Percentiles rank a stretch among this genome's conserved stretches.
These are phyloP conservation scores for Hypoxylon sp. DNA, from an alignment of 2,329 filamentous ascomycete genomes.

Conservation along the genomic window DNA sequence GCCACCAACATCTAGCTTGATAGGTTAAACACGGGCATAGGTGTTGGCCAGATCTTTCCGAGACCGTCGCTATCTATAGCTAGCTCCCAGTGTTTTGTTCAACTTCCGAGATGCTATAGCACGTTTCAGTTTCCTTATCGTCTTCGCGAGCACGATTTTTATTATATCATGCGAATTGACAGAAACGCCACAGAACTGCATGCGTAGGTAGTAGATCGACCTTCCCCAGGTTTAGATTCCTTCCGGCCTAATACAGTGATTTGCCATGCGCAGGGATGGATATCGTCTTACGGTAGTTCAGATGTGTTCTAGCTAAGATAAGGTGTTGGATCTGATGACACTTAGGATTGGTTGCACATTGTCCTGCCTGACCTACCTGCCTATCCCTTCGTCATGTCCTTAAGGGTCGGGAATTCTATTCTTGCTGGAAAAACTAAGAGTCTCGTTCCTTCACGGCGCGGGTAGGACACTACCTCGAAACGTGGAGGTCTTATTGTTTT, in stretches of 20 bases:
- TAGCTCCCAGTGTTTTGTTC: no score
- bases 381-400: slow-evolving; percentile 6
- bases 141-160: not conserved
- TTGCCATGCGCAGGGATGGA: slow-evolving; percentile 21
- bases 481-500: not conserved
- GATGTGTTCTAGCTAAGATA: slow-evolving; percentile 25
- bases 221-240: slow-evolving; percentile 28
- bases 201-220: slow-evolving; percentile 12
- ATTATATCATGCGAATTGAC: slow-evolving; percentile 18
- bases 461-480: slow-evolving; percentile 16
- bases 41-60: slow-evolving; percentile 16
- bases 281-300: slow-evolving; percentile 31
- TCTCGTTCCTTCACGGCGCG: no score
- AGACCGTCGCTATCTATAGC: no score
- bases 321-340: slow-evolving; percentile 33
- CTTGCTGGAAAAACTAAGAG: not conserved
- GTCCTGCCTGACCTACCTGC: slow-evolving; percentile 10
- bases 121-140: slow-evolving; percentile 20
- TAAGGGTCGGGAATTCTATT: not conserved
- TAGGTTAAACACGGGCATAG: slow-evolving; percentile 22
- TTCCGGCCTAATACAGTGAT: slow-evolving; percentile 19
- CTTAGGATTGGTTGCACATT: slow-evolving; percentile 19
- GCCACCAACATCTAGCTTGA: slow-evolving; percentile 9
- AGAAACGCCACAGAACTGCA: slow-evolving; percentile 8
- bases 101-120: no score